Base-by-base conservation (phyloP, 305 asterid species). In the Fraxinus velutina region DNA sequence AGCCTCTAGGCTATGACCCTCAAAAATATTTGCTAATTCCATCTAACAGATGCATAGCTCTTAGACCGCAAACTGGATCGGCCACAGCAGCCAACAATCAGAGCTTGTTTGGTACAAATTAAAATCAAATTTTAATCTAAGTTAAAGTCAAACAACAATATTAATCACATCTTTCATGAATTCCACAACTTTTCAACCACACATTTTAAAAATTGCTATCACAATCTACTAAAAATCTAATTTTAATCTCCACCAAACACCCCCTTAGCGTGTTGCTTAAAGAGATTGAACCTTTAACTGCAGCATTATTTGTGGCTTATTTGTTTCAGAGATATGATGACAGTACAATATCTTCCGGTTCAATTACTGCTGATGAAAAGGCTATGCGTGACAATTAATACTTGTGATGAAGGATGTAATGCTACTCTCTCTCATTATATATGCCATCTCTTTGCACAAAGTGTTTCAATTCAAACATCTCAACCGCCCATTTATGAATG, bases 311-410 rank as follows among this genome's bases (percentile, higher is more conserved):
- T 85, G 36, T 95, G 84, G 97, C 98, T 83, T 87, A 93, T 84
- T 33, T 95, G 87, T 88, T 92, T 82, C 93, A 90, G 85, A 93
- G 95, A 87, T 95, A 92, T 83, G 98, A 95, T 79, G 91, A 92
- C 12, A 77, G 92, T 52, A 86, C 79, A 29, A 84, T 93, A 74
- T 87, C 97, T 42, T 82, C 90, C 12, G 86, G 87, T 47, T 85
- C 91, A 15, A 34, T 93, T 78, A 86, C 86, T 50, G 89, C 90
- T 66, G 91, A 89, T 19, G 60, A 80, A 36, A 93, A 89, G 86
- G 93, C 95, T 0, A 84, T 79, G 80, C 89, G 83, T 88, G 50
- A 83, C 44, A 39, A 37, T 1, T 79, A 73, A 3, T 42, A 33
- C 50, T 73, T 33, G 77, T 73, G 3, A 17, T 73, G 36, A 66